phyloP scores from a whole-genome alignment of 768 basidiomycete species.

The Mycena galericulata region DNA sequence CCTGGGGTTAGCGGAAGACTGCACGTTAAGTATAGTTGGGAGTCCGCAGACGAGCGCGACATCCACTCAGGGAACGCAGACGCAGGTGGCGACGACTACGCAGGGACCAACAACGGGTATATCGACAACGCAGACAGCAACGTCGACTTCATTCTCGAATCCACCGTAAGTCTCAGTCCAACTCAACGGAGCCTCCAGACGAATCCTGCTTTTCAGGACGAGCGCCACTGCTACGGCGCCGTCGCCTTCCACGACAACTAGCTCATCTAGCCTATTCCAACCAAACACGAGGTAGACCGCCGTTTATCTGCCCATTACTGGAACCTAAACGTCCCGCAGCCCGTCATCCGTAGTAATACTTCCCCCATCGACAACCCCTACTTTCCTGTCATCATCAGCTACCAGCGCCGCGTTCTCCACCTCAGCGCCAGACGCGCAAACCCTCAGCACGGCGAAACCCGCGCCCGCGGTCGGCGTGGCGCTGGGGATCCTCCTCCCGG shows the following conservation, averaged over 20 bases:
- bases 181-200: neutral
- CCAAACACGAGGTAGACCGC: constrained; percentile 15
- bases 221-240: neutral
- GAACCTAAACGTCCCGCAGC: neutral
- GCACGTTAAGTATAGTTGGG: neutral
- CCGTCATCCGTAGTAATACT: neutral
- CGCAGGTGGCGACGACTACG: neutral
- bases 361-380: neutral
- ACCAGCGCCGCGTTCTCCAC: neutral
- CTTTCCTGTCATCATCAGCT: no score
- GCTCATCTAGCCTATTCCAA: neutral
- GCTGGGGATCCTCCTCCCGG: constrained; percentile 12
- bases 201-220: neutral
- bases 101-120: no score
- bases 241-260: neutral
- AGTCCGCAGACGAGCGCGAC: constrained; percentile 5
- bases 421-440: no score
- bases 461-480: neutral
- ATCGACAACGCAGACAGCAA: neutral
- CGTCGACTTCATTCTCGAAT: neutral
- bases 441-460: neutral
- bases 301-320: no score
- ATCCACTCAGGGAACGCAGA: neutral
- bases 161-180: neutral
- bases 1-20: neutral